These are phyloP conservation scores for Tillandsia fasciculata DNA, from an alignment of 176 grass and related monocot genomes.

Conservation along the genomic window DNA sequence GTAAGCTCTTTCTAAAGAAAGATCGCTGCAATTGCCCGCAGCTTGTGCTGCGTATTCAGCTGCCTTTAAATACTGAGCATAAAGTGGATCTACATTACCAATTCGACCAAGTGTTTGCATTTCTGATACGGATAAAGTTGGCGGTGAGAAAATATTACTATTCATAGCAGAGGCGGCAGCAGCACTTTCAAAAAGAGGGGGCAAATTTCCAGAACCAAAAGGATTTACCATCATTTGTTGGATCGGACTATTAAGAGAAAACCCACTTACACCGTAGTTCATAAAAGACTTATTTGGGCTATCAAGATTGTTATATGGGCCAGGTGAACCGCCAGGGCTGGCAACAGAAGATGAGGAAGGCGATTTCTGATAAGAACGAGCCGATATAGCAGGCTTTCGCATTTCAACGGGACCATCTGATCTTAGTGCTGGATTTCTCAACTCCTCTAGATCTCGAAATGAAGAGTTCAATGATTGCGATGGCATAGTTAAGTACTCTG, in stretches of 20 bases:
- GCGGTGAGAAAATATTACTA: conserved; percentile 42
- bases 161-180: conserved; percentile 40
- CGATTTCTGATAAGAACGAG: conserved; percentile 52
- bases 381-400: conserved; percentile 29
- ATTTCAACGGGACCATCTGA: conserved; percentile 30
- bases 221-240: conserved; percentile 47
- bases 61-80: conserved; percentile 16
- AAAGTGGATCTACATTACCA: conserved; percentile 15
- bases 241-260: conserved; percentile 38
- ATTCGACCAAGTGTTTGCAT: conserved; percentile 39
- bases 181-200: conserved; percentile 44
- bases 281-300: conserved; percentile 42
- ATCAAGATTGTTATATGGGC: conserved; percentile 62
- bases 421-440: conserved; percentile 34
- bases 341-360: conserved; percentile 46
- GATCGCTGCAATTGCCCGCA: conserved; percentile 8
- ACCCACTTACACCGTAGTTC: conserved; percentile 48
- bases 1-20: conserved; percentile 8
- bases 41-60: conserved; percentile 20
- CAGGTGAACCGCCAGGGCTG: conserved; percentile 58
- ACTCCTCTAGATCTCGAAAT: conserved; percentile 35
- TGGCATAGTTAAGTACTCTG: conserved; percentile 41
- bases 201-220: conserved; percentile 35
- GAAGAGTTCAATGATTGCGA: conserved; percentile 43
- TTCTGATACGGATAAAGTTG: conserved; percentile 50